These are phyloP conservation scores for Talaromyces liani DNA, from an alignment of 495 filamentous ascomycete genomes.

Conservation along the genomic window DNA sequence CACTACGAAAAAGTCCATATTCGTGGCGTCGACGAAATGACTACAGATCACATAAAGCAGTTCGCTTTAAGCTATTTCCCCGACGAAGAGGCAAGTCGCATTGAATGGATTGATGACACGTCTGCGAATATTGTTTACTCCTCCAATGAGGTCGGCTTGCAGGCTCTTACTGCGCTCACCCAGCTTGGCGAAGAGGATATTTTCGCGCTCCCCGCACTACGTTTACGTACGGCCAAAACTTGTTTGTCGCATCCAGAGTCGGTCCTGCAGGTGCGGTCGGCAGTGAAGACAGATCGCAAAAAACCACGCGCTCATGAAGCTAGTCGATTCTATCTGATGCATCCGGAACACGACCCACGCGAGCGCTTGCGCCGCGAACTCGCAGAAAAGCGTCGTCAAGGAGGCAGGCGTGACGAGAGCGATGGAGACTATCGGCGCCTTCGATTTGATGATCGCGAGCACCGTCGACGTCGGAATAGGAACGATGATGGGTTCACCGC, in stretches of 20 bases:
- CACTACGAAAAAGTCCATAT: conserved; percentile 66
- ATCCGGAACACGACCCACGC: conserved; percentile 80
- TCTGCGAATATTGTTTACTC: conserved; percentile 81
- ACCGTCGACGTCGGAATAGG: conserved; percentile 44
- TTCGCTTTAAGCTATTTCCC: conserved; percentile 62
- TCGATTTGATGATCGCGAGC: conserved; percentile 49
- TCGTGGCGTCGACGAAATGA: conserved; percentile 73
- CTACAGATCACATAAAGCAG: conserved; percentile 63
- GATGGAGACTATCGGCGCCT: conserved; percentile 54
- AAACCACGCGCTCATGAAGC: conserved; percentile 63
- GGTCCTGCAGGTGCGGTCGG: conserved; percentile 62
- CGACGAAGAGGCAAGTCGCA: conserved; percentile 40
- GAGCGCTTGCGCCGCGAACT: conserved; percentile 54
- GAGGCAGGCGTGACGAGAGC: conserved; percentile 48
- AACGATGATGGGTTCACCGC: conserved; percentile 55
- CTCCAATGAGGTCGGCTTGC: conserved; percentile 56
- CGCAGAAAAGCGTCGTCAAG: conserved; percentile 39
- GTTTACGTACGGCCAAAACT: conserved; percentile 54
- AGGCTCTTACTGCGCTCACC: conserved; percentile 62
- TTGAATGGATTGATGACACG: conserved; percentile 95
- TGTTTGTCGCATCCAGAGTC: conserved; percentile 60
- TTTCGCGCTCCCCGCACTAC: conserved; percentile 34
- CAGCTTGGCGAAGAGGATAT: conserved; percentile 29
- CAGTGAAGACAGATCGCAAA: conserved; percentile 72
- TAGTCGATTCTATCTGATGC: conserved; percentile 84